Percentiles rank a stretch among this genome's conserved stretches.
Evolutionary conservation across 805 yeast species (phyloP).

Genomic region (Blastobotrys terrestris): DNA sequence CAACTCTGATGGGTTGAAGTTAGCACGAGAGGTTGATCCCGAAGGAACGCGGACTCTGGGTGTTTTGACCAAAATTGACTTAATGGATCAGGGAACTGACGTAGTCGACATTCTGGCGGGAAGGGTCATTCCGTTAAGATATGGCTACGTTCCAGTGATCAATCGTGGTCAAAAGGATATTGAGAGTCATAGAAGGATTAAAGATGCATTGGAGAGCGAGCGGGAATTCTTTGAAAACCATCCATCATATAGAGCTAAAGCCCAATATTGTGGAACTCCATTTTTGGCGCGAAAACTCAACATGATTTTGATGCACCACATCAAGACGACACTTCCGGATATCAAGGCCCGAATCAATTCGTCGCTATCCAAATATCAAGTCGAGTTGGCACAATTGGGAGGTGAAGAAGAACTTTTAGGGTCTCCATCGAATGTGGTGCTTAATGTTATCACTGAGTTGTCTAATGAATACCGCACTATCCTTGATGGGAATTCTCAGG

Average conservation of each 20-base stretch:
- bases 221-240: slow-evolving; percentile 77
- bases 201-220: slow-evolving; percentile 82
- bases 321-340: slow-evolving; percentile 83
- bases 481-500: slow-evolving; percentile 87
- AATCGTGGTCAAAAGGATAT: slow-evolving; percentile 97
- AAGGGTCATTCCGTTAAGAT: slow-evolving; percentile 87
- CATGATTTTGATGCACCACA: slow-evolving; percentile 82
- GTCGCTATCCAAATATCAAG: slow-evolving; percentile 76
- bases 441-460: slow-evolving; percentile 87
- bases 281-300: slow-evolving; percentile 88
- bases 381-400: slow-evolving; percentile 71
- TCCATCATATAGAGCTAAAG: slow-evolving; percentile 84
- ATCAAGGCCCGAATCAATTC: slow-evolving; percentile 85
- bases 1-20: slow-evolving; percentile 89
- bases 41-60: slow-evolving; percentile 95
- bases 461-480: slow-evolving; percentile 87
- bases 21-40: slow-evolving; percentile 97
- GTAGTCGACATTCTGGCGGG: slow-evolving; percentile 94
- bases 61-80: slow-evolving; percentile 90
- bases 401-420: slow-evolving; percentile 79
- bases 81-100: slow-evolving; percentile 98
- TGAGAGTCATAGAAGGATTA: slow-evolving; percentile 77
- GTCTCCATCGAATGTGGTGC: slow-evolving; percentile 81
- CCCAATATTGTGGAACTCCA: slow-evolving; percentile 98
- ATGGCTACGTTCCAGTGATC: slow-evolving; percentile 95